Conservation (phyloP, 805 yeast species). For the Saccharomycopsis sp. region DNA sequence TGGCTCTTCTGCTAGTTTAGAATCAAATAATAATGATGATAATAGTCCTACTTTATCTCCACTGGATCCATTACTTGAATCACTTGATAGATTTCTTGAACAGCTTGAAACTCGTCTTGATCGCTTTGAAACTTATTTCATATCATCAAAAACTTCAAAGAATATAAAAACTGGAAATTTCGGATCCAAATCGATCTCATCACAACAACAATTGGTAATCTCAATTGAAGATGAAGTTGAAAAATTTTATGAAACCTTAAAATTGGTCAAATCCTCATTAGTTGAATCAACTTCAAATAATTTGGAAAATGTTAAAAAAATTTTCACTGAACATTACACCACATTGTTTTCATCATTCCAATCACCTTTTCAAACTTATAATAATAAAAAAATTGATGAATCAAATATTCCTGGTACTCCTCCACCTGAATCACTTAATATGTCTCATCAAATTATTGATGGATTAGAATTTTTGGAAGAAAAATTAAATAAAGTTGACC, state of each 20-base stretch:
- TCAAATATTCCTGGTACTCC: background rate
- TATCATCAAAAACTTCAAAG: too few species aligned
- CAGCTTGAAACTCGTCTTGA: conserved; percentile 12
- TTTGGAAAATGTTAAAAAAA: conserved; percentile 9
- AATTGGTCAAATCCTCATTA: conserved; percentile 13
- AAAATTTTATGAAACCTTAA: conserved; percentile 13
- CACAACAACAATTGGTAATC: background rate
- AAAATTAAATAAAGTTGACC: conserved; percentile 13
- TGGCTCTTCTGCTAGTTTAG: too few species aligned
- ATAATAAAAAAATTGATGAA: too few species aligned
- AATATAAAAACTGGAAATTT: too few species aligned
- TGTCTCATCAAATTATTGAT: conserved; percentile 2
- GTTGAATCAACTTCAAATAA: conserved; percentile 11
- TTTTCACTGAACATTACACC: conserved; percentile 15
- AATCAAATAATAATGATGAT: too few species aligned
- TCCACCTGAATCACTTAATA: background rate
- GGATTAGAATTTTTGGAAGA: conserved; percentile 14
- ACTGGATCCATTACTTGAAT: too few species aligned
- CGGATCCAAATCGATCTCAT: too few species aligned
- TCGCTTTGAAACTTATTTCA: conserved; percentile 14
- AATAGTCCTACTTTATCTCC: too few species aligned
- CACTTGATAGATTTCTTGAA: conserved; percentile 13
- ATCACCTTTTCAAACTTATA: background rate
- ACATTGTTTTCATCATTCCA: conserved; percentile 5
- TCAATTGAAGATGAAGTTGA: conserved; percentile 11